Conservation (phyloP, 78 protist genomes). For the Creolimax fragrantissima region DNA sequence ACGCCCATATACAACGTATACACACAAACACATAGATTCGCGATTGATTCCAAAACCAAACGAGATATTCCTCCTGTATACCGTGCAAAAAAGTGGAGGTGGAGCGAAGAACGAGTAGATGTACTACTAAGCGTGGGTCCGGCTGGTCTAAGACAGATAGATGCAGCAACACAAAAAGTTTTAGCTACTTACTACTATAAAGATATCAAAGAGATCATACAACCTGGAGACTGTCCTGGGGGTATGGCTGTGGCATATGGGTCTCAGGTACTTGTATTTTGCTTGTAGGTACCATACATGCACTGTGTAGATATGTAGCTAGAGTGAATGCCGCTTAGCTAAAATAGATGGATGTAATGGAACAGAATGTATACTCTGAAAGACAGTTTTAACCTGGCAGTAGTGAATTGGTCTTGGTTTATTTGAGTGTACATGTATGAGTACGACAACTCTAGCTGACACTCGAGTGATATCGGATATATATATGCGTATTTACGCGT, state of each 20-base stretch:
- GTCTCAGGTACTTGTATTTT: not conserved
- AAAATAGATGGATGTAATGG: too few relatives aligned
- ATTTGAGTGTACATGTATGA: too few relatives aligned
- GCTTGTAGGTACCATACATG: not conserved
- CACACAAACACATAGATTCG: not conserved
- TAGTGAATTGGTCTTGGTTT: too few relatives aligned
- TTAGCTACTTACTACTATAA: constrained; percentile 24
- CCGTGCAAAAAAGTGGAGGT: not conserved
- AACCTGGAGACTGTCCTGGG: constrained; percentile 4
- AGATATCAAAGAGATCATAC: not conserved
- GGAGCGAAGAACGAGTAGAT: not conserved
- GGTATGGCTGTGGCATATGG: not conserved
- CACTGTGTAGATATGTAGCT: not conserved
- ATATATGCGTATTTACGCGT: too few relatives aligned
- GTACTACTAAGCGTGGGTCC: not conserved
- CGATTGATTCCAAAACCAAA: not conserved
- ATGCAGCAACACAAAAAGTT: not conserved
- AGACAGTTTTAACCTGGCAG: too few relatives aligned
- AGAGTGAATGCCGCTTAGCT: too few relatives aligned
- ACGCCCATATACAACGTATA: too few relatives aligned
- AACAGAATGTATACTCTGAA: too few relatives aligned
- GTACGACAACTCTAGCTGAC: too few relatives aligned
- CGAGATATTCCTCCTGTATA: not conserved
- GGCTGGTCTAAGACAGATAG: not conserved
- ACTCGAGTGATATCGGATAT: too few relatives aligned